Conservation (phyloP, 1,139 yeast genomes). For the Candida labiduridarum region DNA sequence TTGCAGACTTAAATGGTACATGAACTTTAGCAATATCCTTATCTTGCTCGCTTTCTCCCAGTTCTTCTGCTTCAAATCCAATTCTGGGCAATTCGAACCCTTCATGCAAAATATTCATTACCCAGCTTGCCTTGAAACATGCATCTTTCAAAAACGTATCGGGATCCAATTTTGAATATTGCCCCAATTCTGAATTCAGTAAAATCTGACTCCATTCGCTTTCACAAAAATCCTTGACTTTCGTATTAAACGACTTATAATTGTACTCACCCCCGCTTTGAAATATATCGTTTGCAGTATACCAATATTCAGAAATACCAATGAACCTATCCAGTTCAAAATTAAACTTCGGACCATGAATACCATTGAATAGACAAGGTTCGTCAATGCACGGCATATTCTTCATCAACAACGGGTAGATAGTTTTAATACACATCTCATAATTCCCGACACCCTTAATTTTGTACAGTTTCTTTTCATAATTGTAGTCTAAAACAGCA, state of each 20-base stretch:
- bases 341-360: constrained; percentile 74
- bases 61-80: constrained; percentile 44
- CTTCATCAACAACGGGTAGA: constrained; percentile 71
- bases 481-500: constrained; percentile 41
- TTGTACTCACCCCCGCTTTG: constrained; percentile 78
- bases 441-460: constrained; percentile 70
- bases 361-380: constrained; percentile 80
- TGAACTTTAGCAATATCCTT: constrained; percentile 36
- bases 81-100: constrained; percentile 75
- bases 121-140: constrained; percentile 86
- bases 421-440: constrained; percentile 64
- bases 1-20: constrained; percentile 63
- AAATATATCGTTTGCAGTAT: constrained; percentile 80
- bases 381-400: constrained; percentile 72
- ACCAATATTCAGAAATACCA: constrained; percentile 85
- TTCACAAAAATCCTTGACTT: constrained; percentile 66
- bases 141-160: constrained; percentile 57
- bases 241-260: constrained; percentile 58
- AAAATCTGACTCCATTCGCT: constrained; percentile 60
- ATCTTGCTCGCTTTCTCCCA: constrained; percentile 18
- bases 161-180: constrained; percentile 50
- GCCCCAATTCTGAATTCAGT: constrained; percentile 51
- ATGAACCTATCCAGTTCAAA: constrained; percentile 72
- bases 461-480: constrained; percentile 47
- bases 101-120: constrained; percentile 72